Base-by-base conservation (phyloP, 768 basidiomycete genomes). In the Mycena rebaudengoi region DNA sequence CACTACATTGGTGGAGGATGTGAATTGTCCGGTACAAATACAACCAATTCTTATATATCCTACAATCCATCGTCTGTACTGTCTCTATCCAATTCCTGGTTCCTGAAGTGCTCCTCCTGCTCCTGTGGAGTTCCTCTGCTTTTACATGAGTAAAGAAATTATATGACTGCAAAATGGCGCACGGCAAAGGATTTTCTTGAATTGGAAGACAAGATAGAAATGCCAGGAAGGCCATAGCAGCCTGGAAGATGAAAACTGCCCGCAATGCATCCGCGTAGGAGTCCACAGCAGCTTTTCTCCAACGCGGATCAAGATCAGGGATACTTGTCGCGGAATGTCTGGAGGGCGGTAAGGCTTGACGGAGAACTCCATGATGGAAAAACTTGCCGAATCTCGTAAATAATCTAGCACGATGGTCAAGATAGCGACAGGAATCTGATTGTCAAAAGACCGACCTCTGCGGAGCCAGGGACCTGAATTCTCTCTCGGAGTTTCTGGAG, bases 161-260 rank as follows among this genome's bases (percentile, higher is more conserved):
- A 35, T 20, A 52, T 18, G 25, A 3, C 45, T 10, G n/a, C n/a
- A 5, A 35, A 30, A 18, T 26, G 32, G 72, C 81, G 75, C 70
- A 86, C 84, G 91, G 88, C 71, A 91, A 74, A 30, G 82, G 78
- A 71, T 87, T 89, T 72, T 92, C 92, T 78, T 92, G 86, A 50
- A 96, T 92, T 7, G 91, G 90, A 66, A 94, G 70, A 73, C 87
- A 89, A 43, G 85, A 82, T 62, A 95, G 76, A 73, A 94, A 85
- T 39, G 85, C 83, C 61, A 92, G 71, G 71, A 92, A 66, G 66
- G 89, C 90, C 66, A 91, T 78, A 29, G 83, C 89, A 53, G 84
- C 81, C 71, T 95, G 94, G 71, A 88, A 89, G 61, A 94, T 87
- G 81, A 96, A 96, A 62, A 94, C 92, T 67, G 87, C 87, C 71